Base-by-base conservation (phyloP, 306 rosid species). In the Morella rubra region DNA sequence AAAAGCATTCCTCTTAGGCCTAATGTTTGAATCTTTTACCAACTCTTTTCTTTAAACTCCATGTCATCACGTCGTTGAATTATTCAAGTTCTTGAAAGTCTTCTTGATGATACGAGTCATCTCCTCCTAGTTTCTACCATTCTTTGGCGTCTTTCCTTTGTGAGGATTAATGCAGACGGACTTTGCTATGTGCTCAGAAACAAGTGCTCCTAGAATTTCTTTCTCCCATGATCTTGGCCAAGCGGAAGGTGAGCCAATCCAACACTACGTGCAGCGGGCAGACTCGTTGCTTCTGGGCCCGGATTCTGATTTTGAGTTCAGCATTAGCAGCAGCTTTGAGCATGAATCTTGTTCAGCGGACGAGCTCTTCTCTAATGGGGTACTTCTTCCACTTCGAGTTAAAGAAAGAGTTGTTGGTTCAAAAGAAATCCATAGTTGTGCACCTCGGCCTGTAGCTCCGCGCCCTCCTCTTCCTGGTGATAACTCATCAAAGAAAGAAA, bases 301-400 rank as follows among this genome's bases (percentile, higher is more conserved):
- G 68, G 87, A 86, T 77, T 75, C 91, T 77, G 98, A 92, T 0
- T 95, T 92, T 69, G 97, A 90, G 83, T 95, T 95, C 86, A 82
- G 71, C 84, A 77, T 84, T 55, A 82, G 72, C 61, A 79, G 83
- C 65, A 64, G 71, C 60, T 71, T 77, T 66, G 86, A 70, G 40
- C 79, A 80, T 72, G 85, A 85, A 54, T 79, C 91, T 73, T 87
- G 91, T 61, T 84, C 91, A 1, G 97, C 99, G 19, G 99, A 92
- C 84, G 97, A 95, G 76, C 93, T 95, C 64, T 95, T 95, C 82
- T 89, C 88, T 9, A 87, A 92, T 82, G 99, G 97, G 0, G 49
- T 89, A 11, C 91, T 95, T 77, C 90, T 88, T 81, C 96, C 99
- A 3, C 81, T 76, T 32, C 88, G 86, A 44, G 84, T 79, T n/a